A percentile compares a stretch with the other conserved stretches of the same genome.
Evolutionary conservation across 768 basidiomycete species (phyloP).

Genomic region (Chiua virens): DNA sequence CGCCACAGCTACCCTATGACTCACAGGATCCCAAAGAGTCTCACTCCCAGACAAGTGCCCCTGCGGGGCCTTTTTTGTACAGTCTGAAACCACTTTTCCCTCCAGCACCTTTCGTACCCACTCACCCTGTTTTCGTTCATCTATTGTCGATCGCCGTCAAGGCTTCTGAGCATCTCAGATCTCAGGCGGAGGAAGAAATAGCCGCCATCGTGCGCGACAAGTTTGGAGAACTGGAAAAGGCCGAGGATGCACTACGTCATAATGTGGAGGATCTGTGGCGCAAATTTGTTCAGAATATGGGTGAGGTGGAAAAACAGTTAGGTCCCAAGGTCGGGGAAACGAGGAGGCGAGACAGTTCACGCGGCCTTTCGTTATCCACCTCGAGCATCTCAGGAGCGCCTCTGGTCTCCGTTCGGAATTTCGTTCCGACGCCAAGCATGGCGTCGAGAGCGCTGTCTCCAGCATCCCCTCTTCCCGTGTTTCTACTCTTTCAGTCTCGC

Average conservation of each 20-base stretch:
- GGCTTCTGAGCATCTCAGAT: slow-evolving; percentile 54
- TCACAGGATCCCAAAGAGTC: slow-evolving; percentile 25
- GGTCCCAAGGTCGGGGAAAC: slow-evolving; percentile 18
- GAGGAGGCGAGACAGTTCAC: slow-evolving; percentile 20
- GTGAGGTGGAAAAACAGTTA: slow-evolving; percentile 42
- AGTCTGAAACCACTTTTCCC: slow-evolving; percentile 62
- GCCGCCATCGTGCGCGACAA: slow-evolving; percentile 51
- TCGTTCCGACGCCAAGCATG: slow-evolving; percentile 49
- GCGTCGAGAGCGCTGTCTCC: slow-evolving; percentile 37
- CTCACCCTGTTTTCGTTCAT: slow-evolving; percentile 69
- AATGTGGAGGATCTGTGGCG: slow-evolving; percentile 68
- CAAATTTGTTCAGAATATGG: slow-evolving; percentile 50
- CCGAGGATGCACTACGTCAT: slow-evolving; percentile 51
- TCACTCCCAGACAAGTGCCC: slow-evolving; percentile 20
- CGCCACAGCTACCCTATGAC: slow-evolving; percentile 24
- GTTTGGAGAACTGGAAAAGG: slow-evolving; percentile 53
- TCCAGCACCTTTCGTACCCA: slow-evolving; percentile 75
- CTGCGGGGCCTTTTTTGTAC: slow-evolving; percentile 44
- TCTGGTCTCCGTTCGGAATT: slow-evolving; percentile 49
- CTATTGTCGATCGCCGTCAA: slow-evolving; percentile 57
- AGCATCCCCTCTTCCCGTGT: slow-evolving; percentile 39
- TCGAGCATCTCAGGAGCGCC: slow-evolving; percentile 31
- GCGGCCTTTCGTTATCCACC: slow-evolving; percentile 17
- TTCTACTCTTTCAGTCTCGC: slow-evolving; percentile 72
- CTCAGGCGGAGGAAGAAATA: slow-evolving; percentile 59